Evolutionary conservation across 257 asterid genomes (phyloP), one percentile per base, ranked within the genome.

Genomic region (Ocimum tenuiflorum): DNA sequence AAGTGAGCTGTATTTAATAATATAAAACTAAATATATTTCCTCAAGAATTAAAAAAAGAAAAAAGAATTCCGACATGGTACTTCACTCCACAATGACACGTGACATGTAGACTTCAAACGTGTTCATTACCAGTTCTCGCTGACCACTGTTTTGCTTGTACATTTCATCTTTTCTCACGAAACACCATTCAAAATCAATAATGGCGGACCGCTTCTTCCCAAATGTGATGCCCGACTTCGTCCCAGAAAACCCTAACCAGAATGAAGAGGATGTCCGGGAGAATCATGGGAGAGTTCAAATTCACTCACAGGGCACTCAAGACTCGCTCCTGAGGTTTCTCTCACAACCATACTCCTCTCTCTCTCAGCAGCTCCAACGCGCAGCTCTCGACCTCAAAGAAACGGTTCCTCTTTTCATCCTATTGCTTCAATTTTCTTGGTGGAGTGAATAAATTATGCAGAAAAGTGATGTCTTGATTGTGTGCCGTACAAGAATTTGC

Each of bases 301-400:
- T 65, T 47, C 73, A 65, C 24, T 59, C 73, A 7, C 91, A 73
- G 38, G 87, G 86, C 52, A 80, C 81, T 31, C 69, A 74, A 15
- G 88, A 68, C 62, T 84, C 96, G 4, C 77, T 88, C 9, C 23
- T 74, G 72, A 80, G 79, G 81, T 81, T 86, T 60, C 88, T 86
- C 10, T 69, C 82, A 1, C 67, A 71, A 2, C 94, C 96, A 3
- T 73, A 69, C 51, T 8, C 83, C 57, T 42, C 63, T 33, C 50
- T 88, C 67, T 71, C 83, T 11, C 79, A 68, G 47, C 67, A 61
- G 50, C 73, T 85, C 55, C 83, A 85, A 49, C 73, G 84, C 9
- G 81, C 88, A 1, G 88, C 83, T 11, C 73, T 88, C 67, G 85
- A 80, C 72, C 81, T 86, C 62, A 88, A 88, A 73, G 89, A 88